phyloP scores from a whole-genome alignment of 257 asterid genomes.

The Jacaranda copaia region DNA sequence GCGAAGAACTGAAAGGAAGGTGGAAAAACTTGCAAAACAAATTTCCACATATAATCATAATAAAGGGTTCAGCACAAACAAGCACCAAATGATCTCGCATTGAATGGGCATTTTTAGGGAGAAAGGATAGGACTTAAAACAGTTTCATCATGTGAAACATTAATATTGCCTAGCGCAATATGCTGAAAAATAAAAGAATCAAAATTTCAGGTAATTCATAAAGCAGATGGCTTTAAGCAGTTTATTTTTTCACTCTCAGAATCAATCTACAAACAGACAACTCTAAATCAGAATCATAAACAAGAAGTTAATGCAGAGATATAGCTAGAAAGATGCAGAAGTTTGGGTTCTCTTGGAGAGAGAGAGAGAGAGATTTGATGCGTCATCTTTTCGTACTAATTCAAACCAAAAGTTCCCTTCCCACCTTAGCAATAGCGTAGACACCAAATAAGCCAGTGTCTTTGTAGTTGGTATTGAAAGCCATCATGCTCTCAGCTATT shows the following conservation, averaged over 20 bases:
- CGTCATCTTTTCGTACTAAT: not conserved
- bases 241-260: not conserved
- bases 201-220: not conserved
- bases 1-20: not conserved
- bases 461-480: slow-evolving; percentile 86
- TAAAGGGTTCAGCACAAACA: not conserved
- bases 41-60: not conserved
- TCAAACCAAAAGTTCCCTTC: slow-evolving; percentile 2
- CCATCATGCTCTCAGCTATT: slow-evolving; percentile 92
- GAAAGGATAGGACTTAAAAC: not conserved
- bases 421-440: slow-evolving; percentile 89
- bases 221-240: not conserved
- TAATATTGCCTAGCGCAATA: not conserved
- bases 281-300: not conserved
- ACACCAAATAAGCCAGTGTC: slow-evolving; percentile 97
- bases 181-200: not conserved
- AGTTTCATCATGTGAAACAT: not conserved
- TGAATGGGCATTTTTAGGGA: slow-evolving; percentile 10
- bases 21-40: not conserved
- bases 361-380: not conserved
- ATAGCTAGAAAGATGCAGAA: slow-evolving; percentile 13
- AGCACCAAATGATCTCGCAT: not conserved
- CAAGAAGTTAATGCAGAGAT: not conserved
- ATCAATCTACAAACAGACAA: not conserved
- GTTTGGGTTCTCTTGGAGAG: not conserved